Base-by-base conservation (phyloP, 495 filamentous ascomycete species). In the Lophiostoma macrostomum region DNA sequence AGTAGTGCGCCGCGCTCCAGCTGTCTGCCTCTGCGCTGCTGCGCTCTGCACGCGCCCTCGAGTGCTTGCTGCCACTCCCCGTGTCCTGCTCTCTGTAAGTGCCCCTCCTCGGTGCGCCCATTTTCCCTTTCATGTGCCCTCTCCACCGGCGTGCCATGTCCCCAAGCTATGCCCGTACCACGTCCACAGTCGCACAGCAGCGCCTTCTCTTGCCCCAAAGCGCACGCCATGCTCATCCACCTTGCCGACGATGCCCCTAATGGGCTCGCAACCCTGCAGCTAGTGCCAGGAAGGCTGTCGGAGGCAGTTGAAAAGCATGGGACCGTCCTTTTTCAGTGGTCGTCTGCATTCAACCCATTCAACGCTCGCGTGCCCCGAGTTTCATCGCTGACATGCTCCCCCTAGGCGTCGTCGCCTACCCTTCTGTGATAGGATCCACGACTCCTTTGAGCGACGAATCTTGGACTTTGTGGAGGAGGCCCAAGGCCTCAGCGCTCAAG, bases 381-480 rank as follows among this genome's bases (percentile, higher is more conserved):
- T 56, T 44, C 60, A 51, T 51, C 41, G 43, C 61, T 64, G 49
- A 64, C 57, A 64, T 64, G 61, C 38, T 64, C 28, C 61, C 61
- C 1, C 25, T 64, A 64, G 61, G 61, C 52, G 61, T 64, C 37
- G 23, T 61, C 61, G 61, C 57, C 28, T 64, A 64, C 47, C 57
- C 56, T 20, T 42, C 61, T 36, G 61, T 58, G 35, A 54, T 48
- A 54, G 49, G 49, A 6, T 52, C 52, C 38, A 63, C 60, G 39
- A 58, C 60, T 50, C 54, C 60, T 43, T 53, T 58, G 49, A 43
- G 56, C 16, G 54, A n/a, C n/a, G n/a, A 58, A 12, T 58, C 48
- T 18, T 10, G 28, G 13, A 32, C 60, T n/a, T 45, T 63, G 16
- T 58, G 60, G 60, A 63, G 45, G 44, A 43, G 31, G 48, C 37